Percentiles rank a stretch among this genome's conserved stretches.
phyloP scores from a whole-genome alignment of 768 basidiomycete species.

The Boletus rex-veris region DNA sequence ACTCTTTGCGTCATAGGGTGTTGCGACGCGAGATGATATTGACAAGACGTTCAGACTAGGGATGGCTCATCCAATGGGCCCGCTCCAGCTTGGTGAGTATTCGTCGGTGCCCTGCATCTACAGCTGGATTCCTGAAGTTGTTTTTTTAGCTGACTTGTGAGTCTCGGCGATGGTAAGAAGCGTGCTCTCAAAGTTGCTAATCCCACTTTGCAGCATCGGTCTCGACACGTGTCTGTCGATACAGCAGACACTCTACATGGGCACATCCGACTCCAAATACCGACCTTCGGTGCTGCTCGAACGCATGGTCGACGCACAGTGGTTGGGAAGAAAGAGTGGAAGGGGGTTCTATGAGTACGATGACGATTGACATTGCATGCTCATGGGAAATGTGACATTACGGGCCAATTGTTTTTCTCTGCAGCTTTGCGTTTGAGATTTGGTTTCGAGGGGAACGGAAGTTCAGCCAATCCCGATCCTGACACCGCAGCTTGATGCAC shows the following conservation, averaged over 20 bases:
- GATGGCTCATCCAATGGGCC: conserved; percentile 96
- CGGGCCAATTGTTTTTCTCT: no score
- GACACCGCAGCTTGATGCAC: no score
- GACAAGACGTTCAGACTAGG: conserved; percentile 92
- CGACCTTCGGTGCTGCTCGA: conserved; percentile 86
- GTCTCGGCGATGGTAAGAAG: conserved; percentile 1
- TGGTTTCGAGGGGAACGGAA: no score
- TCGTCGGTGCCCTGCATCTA: neutral
- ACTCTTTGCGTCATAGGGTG: conserved; percentile 50
- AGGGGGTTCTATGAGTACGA: conserved; percentile 93
- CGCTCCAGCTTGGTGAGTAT: conserved; percentile 70
- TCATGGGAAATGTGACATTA: neutral
- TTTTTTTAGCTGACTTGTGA: conserved; percentile 31
- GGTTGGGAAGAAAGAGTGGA: conserved; percentile 89
- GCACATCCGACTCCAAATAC: conserved; percentile 93
- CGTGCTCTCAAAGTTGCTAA: neutral
- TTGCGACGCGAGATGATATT: conserved; percentile 92
- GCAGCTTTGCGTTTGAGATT: no score
- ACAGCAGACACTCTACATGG: conserved; percentile 83
- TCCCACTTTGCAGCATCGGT: conserved; percentile 63
- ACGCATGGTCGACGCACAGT: conserved; percentile 95
- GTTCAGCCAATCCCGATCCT: no score
- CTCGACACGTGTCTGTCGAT: conserved; percentile 95
- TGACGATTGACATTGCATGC: conserved; percentile 8
- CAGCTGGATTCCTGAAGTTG: neutral